Base-by-base conservation (phyloP, 2,329 filamentous ascomycete genomes). In the Beauveria caledonica region DNA sequence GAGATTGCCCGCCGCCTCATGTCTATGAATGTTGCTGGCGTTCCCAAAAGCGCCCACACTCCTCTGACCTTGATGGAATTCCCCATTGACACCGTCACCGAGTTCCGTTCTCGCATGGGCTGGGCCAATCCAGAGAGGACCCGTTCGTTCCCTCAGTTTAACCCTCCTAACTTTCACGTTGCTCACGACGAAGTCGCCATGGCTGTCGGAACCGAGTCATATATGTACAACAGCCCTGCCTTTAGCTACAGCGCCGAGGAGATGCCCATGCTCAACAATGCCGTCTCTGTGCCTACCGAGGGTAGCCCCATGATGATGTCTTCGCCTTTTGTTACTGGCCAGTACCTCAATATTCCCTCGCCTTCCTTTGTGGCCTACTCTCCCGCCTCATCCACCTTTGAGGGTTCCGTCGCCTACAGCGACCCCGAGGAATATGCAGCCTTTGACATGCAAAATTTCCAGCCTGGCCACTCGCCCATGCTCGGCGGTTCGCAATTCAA, bases 1-100 rank as follows among this genome's bases (percentile, higher is more conserved):
- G 88, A 94, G 70, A 96, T 97, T 68, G 86, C 91, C 50, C 83
- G 85, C 52, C 85, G 89, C 40, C 82, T 96, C 29, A 80, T 87
- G 64, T 83, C 86, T 23, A 83, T 90, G 76, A 90, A 83, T 66
- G 76, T 85, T 23, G 80, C 82, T 5, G 79, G 82, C 63, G 77
- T 77, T 21, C 77, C 80, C 61, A 81, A 84, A 60, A 78, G 79
- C 17, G 73, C 82, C 46, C 82, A 86, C 68, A 83, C 85, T 33
- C 84, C 86, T 11, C 73, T 89, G 63, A 76, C 78, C 5, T 78
- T 92, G 48, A 89, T 91, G 85, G 85, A 89, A 66, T 86, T 86
- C 63, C 87, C 89, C 19, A 85, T 88, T 60, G 82, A 89, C 65
- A 84, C 85, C 51, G 84, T 89, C 60, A 77, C 78, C 61, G 84